A percentile compares a stretch with the other conserved stretches of the same genome.
Conservation (phyloP, 768 basidiomycete species). For the Crepidotus variabilis region DNA sequence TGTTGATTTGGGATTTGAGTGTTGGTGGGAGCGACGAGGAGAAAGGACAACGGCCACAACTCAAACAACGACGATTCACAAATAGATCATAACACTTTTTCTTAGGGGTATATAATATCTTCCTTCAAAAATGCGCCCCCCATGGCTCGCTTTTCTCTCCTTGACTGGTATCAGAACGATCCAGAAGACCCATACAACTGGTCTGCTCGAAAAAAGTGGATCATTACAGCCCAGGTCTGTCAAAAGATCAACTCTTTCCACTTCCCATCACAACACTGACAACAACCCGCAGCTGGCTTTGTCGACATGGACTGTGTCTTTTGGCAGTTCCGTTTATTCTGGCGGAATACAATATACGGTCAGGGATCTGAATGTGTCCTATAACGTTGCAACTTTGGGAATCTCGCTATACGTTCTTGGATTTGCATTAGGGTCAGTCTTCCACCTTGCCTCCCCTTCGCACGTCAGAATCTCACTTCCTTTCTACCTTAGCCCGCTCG, state of each 20-base stretch:
- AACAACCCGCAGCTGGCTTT: conserved; percentile 38
- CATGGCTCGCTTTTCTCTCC: conserved; percentile 20
- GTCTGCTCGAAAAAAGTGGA: conserved; percentile 43
- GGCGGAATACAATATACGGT: conserved; percentile 45
- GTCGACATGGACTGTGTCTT: conserved; percentile 55
- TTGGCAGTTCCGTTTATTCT: conserved; percentile 54
- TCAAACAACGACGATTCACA: not conserved
- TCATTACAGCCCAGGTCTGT: conserved; percentile 49
- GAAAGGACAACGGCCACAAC: not conserved
- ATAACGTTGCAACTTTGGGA: conserved; percentile 52
- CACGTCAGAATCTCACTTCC: not conserved
- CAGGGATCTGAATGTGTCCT: conserved; percentile 43
- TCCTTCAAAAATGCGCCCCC: not conserved
- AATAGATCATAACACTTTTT: conserved; percentile 1
- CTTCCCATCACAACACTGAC: not conserved
- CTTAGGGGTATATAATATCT: conserved; percentile 2
- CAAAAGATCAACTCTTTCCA: not conserved
- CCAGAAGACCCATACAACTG: conserved; percentile 57
- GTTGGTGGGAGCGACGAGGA: conserved; percentile 5
- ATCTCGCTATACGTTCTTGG: conserved; percentile 63
- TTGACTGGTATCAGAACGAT: conserved; percentile 50
- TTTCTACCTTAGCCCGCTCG: conserved; percentile 32
- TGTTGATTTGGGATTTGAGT: conserved; percentile 6
- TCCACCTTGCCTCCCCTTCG: not conserved
- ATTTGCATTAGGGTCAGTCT: conserved; percentile 48